phyloP scores from a whole-genome alignment of 176 grass and related monocot genomes.

The Canna indica region DNA sequence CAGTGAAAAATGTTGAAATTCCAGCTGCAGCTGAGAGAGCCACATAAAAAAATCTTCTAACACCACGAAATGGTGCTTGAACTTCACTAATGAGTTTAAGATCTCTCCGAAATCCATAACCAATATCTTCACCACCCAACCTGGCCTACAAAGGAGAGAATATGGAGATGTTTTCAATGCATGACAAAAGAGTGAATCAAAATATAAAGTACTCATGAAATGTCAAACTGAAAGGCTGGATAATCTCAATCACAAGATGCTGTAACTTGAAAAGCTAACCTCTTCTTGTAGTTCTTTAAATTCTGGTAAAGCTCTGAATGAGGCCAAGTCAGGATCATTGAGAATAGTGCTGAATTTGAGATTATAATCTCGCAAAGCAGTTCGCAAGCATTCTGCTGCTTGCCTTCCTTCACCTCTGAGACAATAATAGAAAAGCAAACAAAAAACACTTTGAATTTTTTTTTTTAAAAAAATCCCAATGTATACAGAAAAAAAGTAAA shows the following conservation, averaged over 20 bases:
- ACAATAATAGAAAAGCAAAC: slow-evolving; percentile 29
- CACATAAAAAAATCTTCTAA: slow-evolving; percentile 95
- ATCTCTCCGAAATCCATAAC: slow-evolving; percentile 77
- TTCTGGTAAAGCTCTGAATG: slow-evolving; percentile 79
- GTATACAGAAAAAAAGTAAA: too few relatives aligned
- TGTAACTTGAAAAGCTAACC: slow-evolving; percentile 28
- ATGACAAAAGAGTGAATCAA: slow-evolving; percentile 7
- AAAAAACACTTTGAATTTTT: slow-evolving; percentile 9
- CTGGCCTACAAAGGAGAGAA: slow-evolving; percentile 48
- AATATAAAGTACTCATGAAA: slow-evolving; percentile 8
- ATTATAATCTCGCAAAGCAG: slow-evolving; percentile 76
- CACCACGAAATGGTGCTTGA: slow-evolving; percentile 89
- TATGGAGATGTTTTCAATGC: background rate
- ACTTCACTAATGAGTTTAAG: slow-evolving; percentile 99
- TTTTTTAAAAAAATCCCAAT: too few relatives aligned
- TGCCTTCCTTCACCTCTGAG: slow-evolving; percentile 81
- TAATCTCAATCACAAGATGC: slow-evolving; percentile 8
- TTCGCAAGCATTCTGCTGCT: slow-evolving; percentile 66
- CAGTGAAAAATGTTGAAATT: slow-evolving; percentile 84
- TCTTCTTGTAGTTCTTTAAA: slow-evolving; percentile 94
- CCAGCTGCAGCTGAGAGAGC: slow-evolving; percentile 72
- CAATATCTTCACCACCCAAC: slow-evolving; percentile 75
- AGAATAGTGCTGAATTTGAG: slow-evolving; percentile 93
- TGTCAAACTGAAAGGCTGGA: slow-evolving; percentile 7
- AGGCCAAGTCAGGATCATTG: slow-evolving; percentile 80